Evolutionary conservation across 2,329 filamentous ascomycete species (phyloP).

Genomic region (Aspergillus viridinutans): DNA sequence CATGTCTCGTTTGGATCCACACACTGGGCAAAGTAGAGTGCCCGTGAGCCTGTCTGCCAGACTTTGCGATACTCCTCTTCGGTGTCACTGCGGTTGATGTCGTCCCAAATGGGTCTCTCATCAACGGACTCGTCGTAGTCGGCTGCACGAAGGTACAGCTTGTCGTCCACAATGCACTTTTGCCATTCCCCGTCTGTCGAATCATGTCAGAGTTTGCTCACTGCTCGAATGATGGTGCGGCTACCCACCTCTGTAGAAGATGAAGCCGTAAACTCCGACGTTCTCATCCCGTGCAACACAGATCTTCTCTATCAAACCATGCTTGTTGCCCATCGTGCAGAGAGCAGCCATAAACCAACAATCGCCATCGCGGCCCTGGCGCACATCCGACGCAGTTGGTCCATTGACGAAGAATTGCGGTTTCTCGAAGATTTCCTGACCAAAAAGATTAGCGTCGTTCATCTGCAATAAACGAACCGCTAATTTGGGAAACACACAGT

Average conservation of each 20-base stretch:
- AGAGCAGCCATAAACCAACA: slow-evolving; percentile 84
- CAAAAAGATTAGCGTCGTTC: neutral
- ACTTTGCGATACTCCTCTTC: slow-evolving; percentile 67
- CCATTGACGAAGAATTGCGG: slow-evolving; percentile 76
- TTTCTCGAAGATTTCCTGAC: slow-evolving; percentile 71
- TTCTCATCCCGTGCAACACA: slow-evolving; percentile 69
- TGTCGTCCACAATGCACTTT: slow-evolving; percentile 86
- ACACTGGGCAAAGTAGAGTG: slow-evolving; percentile 74
- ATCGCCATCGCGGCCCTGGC: slow-evolving; percentile 73
- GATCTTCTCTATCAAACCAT: slow-evolving; percentile 65
- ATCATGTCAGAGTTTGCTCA: neutral
- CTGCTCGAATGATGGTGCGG: neutral
- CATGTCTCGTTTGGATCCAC: slow-evolving; percentile 75
- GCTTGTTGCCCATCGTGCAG: slow-evolving; percentile 70
- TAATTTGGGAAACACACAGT: slow-evolving; percentile 36
- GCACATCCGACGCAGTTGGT: slow-evolving; percentile 70
- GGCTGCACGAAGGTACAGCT: slow-evolving; percentile 76
- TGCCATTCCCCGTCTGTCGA: slow-evolving; percentile 77
- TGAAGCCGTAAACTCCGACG: slow-evolving; percentile 79
- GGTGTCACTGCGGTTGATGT: slow-evolving; percentile 68
- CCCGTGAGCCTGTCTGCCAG: slow-evolving; percentile 71
- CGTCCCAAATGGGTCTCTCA: slow-evolving; percentile 69
- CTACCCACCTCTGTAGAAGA: slow-evolving; percentile 64
- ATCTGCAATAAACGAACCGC: neutral
- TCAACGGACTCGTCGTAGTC: slow-evolving; percentile 76